Percentiles rank a stretch among this genome's conserved stretches.
These are phyloP conservation scores for Candida palmyrensis DNA, from an alignment of 805 yeast species.

Conservation along the genomic window DNA sequence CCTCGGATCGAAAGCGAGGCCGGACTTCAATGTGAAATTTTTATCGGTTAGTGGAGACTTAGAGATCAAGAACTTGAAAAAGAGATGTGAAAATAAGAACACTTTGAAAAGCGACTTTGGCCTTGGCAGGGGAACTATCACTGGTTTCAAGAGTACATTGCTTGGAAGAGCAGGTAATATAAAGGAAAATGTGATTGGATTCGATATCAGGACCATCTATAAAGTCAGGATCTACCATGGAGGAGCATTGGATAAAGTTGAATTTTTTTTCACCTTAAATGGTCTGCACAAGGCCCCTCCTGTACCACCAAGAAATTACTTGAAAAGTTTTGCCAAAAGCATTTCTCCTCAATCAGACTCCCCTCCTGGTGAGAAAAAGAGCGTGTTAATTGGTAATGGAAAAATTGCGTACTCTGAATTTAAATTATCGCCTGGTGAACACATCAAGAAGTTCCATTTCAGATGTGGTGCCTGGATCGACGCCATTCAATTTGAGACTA, in stretches of 20 bases:
- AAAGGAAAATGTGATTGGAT: constrained; percentile 18
- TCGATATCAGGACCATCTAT: constrained; percentile 35
- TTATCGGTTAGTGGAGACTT: constrained; percentile 61
- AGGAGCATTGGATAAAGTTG: constrained; percentile 75
- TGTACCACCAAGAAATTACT: constrained; percentile 44
- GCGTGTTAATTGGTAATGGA: constrained; percentile 45
- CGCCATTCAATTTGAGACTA: constrained; percentile 70
- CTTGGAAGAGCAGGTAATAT: constrained; percentile 23
- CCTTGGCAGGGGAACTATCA: constrained; percentile 31
- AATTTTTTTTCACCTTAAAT: constrained; percentile 32
- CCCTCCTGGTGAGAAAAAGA: constrained; percentile 4
- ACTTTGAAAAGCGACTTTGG: constrained; percentile 36
- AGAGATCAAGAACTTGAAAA: constrained; percentile 45
- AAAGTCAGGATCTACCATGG: constrained; percentile 69
- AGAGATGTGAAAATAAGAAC: constrained; percentile 16
- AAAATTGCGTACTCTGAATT: constrained; percentile 53
- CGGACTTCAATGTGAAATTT: constrained; percentile 46
- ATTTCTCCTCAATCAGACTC: constrained; percentile 7
- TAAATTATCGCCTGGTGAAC: constrained; percentile 52
- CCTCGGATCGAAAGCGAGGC: constrained; percentile 14
- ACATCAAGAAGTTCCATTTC: constrained; percentile 52
- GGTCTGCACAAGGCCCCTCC: constrained; percentile 24
- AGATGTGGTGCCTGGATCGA: constrained; percentile 89
- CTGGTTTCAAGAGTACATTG: constrained; percentile 33
- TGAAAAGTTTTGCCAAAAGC: constrained; percentile 16